Percentiles rank a stretch among this genome's conserved stretches.
phyloP scores from a whole-genome alignment of 768 basidiomycete species.

The Boletus fagicola region DNA sequence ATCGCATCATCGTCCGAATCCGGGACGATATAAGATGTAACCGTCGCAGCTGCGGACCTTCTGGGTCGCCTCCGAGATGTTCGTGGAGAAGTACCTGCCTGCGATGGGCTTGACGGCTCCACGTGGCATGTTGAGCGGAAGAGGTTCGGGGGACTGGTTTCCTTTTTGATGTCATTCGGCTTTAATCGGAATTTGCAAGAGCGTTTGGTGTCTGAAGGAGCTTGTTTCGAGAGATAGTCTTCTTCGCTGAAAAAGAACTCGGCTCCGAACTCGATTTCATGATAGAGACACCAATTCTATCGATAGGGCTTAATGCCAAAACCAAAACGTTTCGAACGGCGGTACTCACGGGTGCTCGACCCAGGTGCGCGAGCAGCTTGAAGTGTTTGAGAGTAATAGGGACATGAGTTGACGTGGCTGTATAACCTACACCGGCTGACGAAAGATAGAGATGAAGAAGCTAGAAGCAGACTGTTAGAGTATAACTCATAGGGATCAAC shows the following conservation, averaged over 20 bases:
- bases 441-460: constrained; percentile 48
- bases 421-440: constrained; percentile 21
- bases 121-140: constrained; percentile 24
- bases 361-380: constrained; percentile 66
- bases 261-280: constrained; percentile 62
- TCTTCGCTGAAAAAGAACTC: constrained; percentile 70
- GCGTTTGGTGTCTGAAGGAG: constrained; percentile 25
- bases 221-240: constrained; percentile 53
- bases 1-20: constrained; percentile 71
- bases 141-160: constrained; percentile 29
- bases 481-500: background rate
- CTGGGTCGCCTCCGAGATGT: constrained; percentile 54
- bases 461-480: constrained; percentile 29
- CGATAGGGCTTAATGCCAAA: constrained; percentile 1
- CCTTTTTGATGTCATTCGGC: constrained; percentile 40
- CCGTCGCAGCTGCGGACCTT: constrained; percentile 48
- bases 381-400: constrained; percentile 78
- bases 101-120: constrained; percentile 15
- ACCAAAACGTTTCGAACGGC: background rate
- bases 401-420: constrained; percentile 39
- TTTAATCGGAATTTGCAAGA: constrained; percentile 27
- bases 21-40: constrained; percentile 62
- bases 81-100: constrained; percentile 23
- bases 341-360: constrained; percentile 54
- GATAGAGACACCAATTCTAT: constrained; percentile 54